phyloP scores from a whole-genome alignment of 2,329 filamentous ascomycete species.

The Pseudomassariella vexata region DNA sequence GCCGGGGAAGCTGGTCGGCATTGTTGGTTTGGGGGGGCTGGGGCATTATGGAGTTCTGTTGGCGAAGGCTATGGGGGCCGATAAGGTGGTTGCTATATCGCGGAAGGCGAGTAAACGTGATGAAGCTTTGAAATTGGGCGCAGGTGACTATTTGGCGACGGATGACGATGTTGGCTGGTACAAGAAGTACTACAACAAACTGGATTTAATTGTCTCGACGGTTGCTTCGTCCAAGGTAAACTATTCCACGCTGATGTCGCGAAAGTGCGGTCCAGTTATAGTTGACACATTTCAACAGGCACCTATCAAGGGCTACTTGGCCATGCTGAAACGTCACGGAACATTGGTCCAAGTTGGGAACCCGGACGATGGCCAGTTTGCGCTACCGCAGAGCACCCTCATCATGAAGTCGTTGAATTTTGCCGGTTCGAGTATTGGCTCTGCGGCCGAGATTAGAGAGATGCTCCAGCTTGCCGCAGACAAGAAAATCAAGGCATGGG shows the following conservation, averaged over 20 bases:
- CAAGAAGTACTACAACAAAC: slow-evolving; percentile 35
- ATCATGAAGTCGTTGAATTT: slow-evolving; percentile 43
- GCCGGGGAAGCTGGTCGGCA: slow-evolving; percentile 58
- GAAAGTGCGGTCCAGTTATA: too few species aligned
- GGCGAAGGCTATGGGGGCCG: slow-evolving; percentile 56
- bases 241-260: too few species aligned
- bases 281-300: slow-evolving; percentile 32
- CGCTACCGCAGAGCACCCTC: slow-evolving; percentile 7
- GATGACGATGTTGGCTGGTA: slow-evolving; percentile 45
- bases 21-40: slow-evolving; percentile 59
- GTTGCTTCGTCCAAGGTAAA: slow-evolving; percentile 31
- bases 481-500: slow-evolving; percentile 41
- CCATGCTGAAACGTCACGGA: slow-evolving; percentile 51
- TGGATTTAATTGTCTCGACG: slow-evolving; percentile 50
- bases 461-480: slow-evolving; percentile 44
- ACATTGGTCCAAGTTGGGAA: slow-evolving; percentile 59
- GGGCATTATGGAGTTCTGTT: slow-evolving; percentile 61
- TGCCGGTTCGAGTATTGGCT: slow-evolving; percentile 34
- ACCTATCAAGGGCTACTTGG: slow-evolving; percentile 53
- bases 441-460: slow-evolving; percentile 40
- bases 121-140: slow-evolving; percentile 47
- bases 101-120: slow-evolving; percentile 39
- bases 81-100: slow-evolving; percentile 49
- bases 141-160: slow-evolving; percentile 26
- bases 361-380: slow-evolving; percentile 40